Base-by-base conservation (phyloP, 1,284 basidiomycete genomes). In the Leccinum huronense region DNA sequence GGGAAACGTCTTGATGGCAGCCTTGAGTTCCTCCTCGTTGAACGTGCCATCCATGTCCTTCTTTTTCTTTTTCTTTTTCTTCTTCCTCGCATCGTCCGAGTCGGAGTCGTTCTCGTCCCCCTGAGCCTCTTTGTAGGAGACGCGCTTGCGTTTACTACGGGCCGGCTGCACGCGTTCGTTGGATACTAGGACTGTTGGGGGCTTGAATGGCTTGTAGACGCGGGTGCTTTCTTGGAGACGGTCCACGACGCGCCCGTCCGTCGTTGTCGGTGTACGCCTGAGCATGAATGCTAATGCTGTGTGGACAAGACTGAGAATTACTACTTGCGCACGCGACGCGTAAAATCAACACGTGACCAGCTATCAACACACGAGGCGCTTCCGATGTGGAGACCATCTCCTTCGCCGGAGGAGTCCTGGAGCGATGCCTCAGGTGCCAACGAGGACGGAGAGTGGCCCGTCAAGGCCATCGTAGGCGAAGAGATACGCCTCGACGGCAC, bases 141-240 rank as follows among this genome's bases (percentile, higher is more conserved):
- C 87, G n/a, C 89, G 86, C 72, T 92, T 94, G 60, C 92, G 86
- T 74, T 94, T 27, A 27, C 23, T 95, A 33, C 93, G 84, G 63
- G 84, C 81, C 0, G 90, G 89, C 67, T 91, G 85, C 7, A 81
- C 80, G 54, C 86, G 84, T 48, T 85, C 82, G n/a, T 78, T 70
- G 14, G 79, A 71, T 61, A 73, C 73, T 53, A 80, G 74, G 33
- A 81, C 71, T 2, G 87, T 83, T 4, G 93, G 93, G 3, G 88
- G 80, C 72, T 92, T 93, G 82, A 94, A 95, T 0, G 90, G 92
- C 70, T 89, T 90, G 77, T 86, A 88, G 56, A 92, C 77, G 51
- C 89, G 84, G 23, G 78, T 80, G 69, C 88, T 91, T 72, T 91
- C 90, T 64, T 86, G 85, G 0, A 90, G 81, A 67, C 86, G 80